phyloP scores from a whole-genome alignment of 1,139 yeast genomes.

The Sugiyamaella xylanicola region DNA sequence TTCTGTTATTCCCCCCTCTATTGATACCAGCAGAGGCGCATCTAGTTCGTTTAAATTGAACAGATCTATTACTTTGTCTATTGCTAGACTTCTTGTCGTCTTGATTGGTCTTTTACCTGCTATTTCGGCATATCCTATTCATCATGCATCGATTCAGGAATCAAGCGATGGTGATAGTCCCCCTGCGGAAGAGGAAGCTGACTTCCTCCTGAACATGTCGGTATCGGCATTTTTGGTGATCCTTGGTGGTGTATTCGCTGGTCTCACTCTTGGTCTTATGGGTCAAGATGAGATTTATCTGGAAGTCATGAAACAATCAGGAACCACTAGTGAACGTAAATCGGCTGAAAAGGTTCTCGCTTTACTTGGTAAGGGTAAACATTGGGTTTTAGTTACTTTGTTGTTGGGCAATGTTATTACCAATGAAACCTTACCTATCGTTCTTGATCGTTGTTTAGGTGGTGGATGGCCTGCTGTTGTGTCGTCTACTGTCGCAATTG shows the following conservation, averaged over 20 bases:
- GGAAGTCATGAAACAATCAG: conserved; percentile 51
- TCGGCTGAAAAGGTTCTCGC: conserved; percentile 74
- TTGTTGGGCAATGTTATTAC: conserved; percentile 83
- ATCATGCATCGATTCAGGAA: conserved; percentile 17
- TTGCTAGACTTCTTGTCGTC: conserved; percentile 29
- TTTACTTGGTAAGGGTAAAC: conserved; percentile 82
- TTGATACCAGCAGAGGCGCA: background rate
- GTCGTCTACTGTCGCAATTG: conserved; percentile 87
- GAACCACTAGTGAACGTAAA: conserved; percentile 58
- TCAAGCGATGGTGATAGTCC: conserved; percentile 15
- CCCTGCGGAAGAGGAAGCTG: conserved; percentile 15
- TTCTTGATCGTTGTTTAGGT: conserved; percentile 86
- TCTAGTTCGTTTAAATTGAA: background rate
- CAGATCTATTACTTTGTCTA: conserved; percentile 4
- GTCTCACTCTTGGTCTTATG: conserved; percentile 91
- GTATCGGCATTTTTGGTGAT: conserved; percentile 71
- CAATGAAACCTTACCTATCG: conserved; percentile 93
- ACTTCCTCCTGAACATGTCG: conserved; percentile 55
- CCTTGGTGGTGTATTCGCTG: conserved; percentile 95
- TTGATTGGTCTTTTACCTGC: conserved; percentile 31
- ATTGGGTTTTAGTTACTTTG: conserved; percentile 95
- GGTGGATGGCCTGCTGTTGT: conserved; percentile 99
- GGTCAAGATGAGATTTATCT: conserved; percentile 94
- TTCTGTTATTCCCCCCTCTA: background rate
- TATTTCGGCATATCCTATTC: conserved; percentile 21